phyloP scores from a whole-genome alignment of 2,329 filamentous ascomycete genomes.

The Leptographium wingfieldii region DNA sequence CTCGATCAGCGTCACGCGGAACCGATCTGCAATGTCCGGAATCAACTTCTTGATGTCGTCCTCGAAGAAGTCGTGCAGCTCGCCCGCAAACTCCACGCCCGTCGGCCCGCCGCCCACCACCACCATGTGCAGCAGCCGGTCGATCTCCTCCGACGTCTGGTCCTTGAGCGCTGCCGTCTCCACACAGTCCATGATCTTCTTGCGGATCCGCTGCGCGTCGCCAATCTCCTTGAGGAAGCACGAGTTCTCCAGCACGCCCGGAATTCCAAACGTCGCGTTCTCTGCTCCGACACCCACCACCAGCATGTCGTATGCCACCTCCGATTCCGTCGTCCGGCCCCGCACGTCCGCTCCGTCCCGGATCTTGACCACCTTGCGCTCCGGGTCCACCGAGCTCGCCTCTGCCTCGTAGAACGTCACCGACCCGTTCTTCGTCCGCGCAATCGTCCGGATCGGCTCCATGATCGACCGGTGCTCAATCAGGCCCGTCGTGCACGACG shows the following conservation, averaged over 20 bases:
- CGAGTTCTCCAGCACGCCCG: conserved; percentile 85
- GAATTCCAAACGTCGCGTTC: conserved; percentile 97
- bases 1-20: conserved; percentile 95
- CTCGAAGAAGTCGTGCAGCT: conserved; percentile 98
- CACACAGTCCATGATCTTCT: conserved; percentile 99
- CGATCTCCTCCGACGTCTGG: conserved; percentile 74
- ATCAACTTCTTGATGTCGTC: conserved; percentile 97
- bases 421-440: conserved; percentile 83
- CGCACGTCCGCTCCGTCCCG: conserved; percentile 89
- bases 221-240: conserved; percentile 98
- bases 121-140: conserved; percentile 96
- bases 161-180: conserved; percentile 98
- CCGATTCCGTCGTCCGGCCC: conserved; percentile 66
- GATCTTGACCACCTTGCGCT: conserved; percentile 78
- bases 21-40: conserved; percentile 85
- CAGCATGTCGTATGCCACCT: conserved; percentile 96
- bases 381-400: conserved; percentile 86
- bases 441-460: conserved; percentile 94
- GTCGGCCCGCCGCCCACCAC: conserved; percentile 88
- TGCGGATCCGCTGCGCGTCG: conserved; percentile 91
- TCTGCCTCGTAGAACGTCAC: conserved; percentile 98
- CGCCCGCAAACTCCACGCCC: conserved; percentile 95
- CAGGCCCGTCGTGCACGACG: conserved; percentile 91
- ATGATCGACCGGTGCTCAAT: conserved; percentile 99
- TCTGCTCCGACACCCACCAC: conserved; percentile 95